Base-by-base conservation (phyloP, 805 yeast genomes). In the Hagleromyces aurorensis region DNA sequence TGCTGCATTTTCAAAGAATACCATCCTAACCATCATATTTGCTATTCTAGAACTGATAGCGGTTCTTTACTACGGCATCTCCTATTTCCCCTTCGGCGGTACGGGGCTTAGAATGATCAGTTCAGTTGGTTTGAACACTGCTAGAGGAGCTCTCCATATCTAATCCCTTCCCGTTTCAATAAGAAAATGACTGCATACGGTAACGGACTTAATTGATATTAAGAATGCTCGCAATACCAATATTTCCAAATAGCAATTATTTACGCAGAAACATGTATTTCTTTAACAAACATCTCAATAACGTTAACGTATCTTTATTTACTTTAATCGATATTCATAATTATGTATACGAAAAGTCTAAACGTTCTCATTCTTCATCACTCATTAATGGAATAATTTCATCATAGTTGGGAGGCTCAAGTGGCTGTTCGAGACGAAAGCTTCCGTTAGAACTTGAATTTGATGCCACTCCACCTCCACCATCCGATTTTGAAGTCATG, bases 41-140 rank as follows among this genome's bases (percentile, higher is more conserved):
- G 80, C 91, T 23, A 56, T 80, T 2, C 56, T 82, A 7, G 96
- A 91, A 55, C 62, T 87, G 6, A 57, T 91, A 33, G 89, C 96
- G 1, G 86, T 91, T n/a, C 47, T 85, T 4, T 87, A 87, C 65
- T 91, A 91, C 55, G 78, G 91, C 0, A 67, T 89, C 23, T 82
- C 94, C 47, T 91, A 91, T 57, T 89, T 91, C 69, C 98, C 98
- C 9, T 81, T 87, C 61, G 98, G 98, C 8, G 82, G 89, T 1
- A 79, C 81, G 37, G 80, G 93, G 2, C 47, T 78, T 27, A 59
- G 69, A 37, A 62, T 75, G 54, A 67, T 78, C 1, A 62, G 74
- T 10, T 58, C 72, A 13, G 60, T 77, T 5, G 85, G 80, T 5
- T 55, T 70, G 5, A 64, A 70, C 33, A 75, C 72, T 33, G 74